Base-by-base conservation (phyloP, 2,329 filamentous ascomycete genomes). In the Fusarium verrucosum region DNA sequence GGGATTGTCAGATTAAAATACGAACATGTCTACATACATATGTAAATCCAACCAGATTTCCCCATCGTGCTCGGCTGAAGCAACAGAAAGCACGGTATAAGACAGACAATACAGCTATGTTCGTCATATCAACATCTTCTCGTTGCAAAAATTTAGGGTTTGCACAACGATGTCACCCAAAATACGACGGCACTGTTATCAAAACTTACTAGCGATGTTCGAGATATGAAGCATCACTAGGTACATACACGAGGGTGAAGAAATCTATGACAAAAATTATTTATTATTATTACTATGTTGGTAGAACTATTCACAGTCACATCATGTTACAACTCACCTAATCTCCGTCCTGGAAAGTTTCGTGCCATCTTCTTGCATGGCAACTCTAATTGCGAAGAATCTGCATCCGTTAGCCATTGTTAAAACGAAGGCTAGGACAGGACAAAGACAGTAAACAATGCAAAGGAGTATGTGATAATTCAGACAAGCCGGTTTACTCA, bases 401-500 rank as follows among this genome's bases (percentile, higher is more conserved):
- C 58, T 67, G 32, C 38, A 45, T 47, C 42, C 32, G 50, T 66
- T 67, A 66, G 63, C 53, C 33, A 16, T 47, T 51, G 35, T 46
- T 44, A 19, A 38, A 40, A 50, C 30, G 5, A 32, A 46, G 20
- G 26, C 40, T 45, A 26, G 7, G 13, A 40, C 28, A n/a, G 23
- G 51, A 58, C 35, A 10, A 54, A 44, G 17, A 38, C 10, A 28
- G 17, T 43, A 33, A 22, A 38, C 17, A 38, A 44, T 40, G 11
- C 30, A 45, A 53, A 51, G 47, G 50, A 62, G 51, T 35, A 23
- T 46, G 44, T 57, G 32, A 33, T 46, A 40, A 36, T 38, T 77
- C 75, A 89, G 87, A 86, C 80, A 85, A 88, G 86, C 87, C 85
- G 77, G 71, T 85, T 85, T 88, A 90, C 83, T 89, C 87, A 89